Evolutionary conservation across 1,284 basidiomycete species (phyloP), one percentile per base, ranked within the genome.

Genomic region (Cutaneotrichosporon sp.): DNA sequence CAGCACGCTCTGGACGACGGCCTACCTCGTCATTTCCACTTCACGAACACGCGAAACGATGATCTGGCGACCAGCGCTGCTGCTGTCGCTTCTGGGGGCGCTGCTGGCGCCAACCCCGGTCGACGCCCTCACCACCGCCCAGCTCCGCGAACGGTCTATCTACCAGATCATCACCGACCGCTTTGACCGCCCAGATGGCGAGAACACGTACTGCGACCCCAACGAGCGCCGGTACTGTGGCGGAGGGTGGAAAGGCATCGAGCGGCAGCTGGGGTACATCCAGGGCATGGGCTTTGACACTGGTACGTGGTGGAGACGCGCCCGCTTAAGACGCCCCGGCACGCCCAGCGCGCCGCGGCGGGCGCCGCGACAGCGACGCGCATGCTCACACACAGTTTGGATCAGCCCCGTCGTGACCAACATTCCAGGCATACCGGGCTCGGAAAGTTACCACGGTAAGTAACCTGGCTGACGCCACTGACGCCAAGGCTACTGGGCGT

Each of bases 261-360:
- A 64, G 49, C 49, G 52, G 35, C 63, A 73, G 40, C 66, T 75
- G 23, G 68, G 64, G 49, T 74, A 75, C 48, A 74, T 75, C 49
- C 56, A 68, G 46, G 72, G 70, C n/a, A 74, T 75, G 74, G 74
- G 74, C 18, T 75, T 71, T 46, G 70, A 72, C 52, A 72, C 74
- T 2, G 59, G 69, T 72, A 40, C 68, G 67, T 49, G 15, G 38
- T 20, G 4, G 13, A 0, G 18, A n/a, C 17, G 20, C 46, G n/a
- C n/a, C 26, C 26, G 26, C 26, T 30, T 5, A 47, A 22, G 45
- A 12, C 36, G 14, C 22, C 33, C 17, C 23, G 8, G 8, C 12
- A 13, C 26, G 23, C 21, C 15, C 20, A 3, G 8, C 21, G 23
- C 17, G 20, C 14, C n/a, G 9, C 33, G 9, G 22, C n/a, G n/a